A percentile compares a stretch with the other conserved stretches of the same genome.
Conservation (phyloP, 2,329 filamentous ascomycete species). For the Neocucurbitaria cava region DNA sequence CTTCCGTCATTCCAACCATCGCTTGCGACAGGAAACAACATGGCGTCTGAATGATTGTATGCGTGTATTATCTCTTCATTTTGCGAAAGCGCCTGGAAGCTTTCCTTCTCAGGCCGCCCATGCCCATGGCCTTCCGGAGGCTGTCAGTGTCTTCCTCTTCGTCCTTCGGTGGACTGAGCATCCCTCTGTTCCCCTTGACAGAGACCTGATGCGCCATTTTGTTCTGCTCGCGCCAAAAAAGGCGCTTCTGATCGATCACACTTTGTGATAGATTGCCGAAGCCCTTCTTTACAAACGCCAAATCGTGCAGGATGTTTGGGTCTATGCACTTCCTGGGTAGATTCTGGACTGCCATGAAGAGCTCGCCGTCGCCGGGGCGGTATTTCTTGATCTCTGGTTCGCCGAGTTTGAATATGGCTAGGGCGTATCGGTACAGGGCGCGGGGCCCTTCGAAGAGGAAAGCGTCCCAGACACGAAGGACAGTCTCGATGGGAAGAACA, state of each 20-base stretch:
- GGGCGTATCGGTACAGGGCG: slow-evolving; percentile 88
- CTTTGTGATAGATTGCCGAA: slow-evolving; percentile 84
- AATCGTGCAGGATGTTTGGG: slow-evolving; percentile 80
- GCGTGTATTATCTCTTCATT: slow-evolving; percentile 22
- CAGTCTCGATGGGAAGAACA: slow-evolving; percentile 88
- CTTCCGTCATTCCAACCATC: neutral
- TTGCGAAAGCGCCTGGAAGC: slow-evolving; percentile 33
- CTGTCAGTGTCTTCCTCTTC: slow-evolving; percentile 33
- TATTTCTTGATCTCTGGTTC: slow-evolving; percentile 76
- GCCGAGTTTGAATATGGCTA: slow-evolving; percentile 89
- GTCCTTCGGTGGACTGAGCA: slow-evolving; percentile 9
- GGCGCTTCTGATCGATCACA: slow-evolving; percentile 76
- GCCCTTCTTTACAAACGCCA: slow-evolving; percentile 80
- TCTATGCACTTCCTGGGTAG: slow-evolving; percentile 83
- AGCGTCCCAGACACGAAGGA: slow-evolving; percentile 90
- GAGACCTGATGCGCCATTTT: slow-evolving; percentile 32
- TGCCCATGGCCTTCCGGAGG: slow-evolving; percentile 24
- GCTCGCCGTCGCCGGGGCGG: slow-evolving; percentile 88
- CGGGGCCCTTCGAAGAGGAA: slow-evolving; percentile 96
- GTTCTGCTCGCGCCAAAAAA: slow-evolving; percentile 45
- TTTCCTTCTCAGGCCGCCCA: slow-evolving; percentile 28
- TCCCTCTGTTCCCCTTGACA: slow-evolving; percentile 22
- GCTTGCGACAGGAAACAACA: neutral
- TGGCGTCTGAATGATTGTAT: neutral
- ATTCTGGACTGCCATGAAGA: slow-evolving; percentile 91